A percentile compares a stretch with the other conserved stretches of the same genome.
Conservation (phyloP, 208 protist species). For the Naegleria gruberi region DNA sequence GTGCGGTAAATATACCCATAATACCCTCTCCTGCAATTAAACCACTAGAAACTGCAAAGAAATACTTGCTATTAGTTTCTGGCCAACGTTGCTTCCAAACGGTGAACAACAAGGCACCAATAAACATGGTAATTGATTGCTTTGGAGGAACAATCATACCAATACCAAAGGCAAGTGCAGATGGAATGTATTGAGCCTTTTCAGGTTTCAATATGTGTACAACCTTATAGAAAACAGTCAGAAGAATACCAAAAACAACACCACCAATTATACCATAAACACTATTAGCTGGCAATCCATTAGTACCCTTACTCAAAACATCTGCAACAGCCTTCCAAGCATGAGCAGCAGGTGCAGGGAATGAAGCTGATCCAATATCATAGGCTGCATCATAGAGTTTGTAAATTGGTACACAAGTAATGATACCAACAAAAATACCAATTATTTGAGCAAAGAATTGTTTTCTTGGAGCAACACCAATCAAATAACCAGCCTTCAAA, state of each 20-base stretch:
- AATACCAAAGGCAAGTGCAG: constrained; percentile 8
- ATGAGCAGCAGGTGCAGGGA: constrained; percentile 13
- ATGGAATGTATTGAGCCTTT: background rate
- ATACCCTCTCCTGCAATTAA: constrained; percentile 7
- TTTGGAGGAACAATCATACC: constrained; percentile 15
- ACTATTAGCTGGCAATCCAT: background rate
- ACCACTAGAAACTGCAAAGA: background rate
- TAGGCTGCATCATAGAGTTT: constrained; percentile 3
- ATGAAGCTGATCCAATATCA: background rate
- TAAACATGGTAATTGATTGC: constrained; percentile 12
- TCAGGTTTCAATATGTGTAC: background rate
- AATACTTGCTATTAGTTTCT: background rate
- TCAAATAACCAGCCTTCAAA: background rate
- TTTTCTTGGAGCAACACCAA: background rate
- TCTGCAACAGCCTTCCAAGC: constrained; percentile 20
- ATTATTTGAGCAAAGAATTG: constrained; percentile 14
- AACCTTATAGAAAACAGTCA: background rate
- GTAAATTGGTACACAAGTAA: constrained; percentile 9
- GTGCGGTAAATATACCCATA: background rate
- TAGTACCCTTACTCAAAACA: background rate
- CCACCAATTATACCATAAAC: background rate
- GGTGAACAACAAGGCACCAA: background rate
- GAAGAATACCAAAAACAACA: background rate
- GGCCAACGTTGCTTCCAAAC: background rate
- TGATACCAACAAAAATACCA: background rate